Evolutionary conservation across 1,139 yeast genomes (phyloP), one percentile per base, ranked within the genome.

Genomic region (Magnusiomyces tetraspermus): DNA sequence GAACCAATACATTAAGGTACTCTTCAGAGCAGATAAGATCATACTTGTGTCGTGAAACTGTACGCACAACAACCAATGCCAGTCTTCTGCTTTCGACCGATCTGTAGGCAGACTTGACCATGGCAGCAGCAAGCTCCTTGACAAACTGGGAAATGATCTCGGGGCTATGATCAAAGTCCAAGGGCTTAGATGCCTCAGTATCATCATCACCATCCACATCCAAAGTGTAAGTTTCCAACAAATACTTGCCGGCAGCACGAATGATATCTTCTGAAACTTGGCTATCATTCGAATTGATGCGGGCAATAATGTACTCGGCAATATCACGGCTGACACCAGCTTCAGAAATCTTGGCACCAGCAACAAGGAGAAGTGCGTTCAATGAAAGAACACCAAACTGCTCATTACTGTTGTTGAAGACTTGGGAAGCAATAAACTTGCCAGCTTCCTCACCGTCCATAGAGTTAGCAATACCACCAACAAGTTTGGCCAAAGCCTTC

Each of bases 51-150:
- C 94, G 76, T 1, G 90, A 81, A 37, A 85, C 75, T 0, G 96
- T 86, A 65, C 96, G 76, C 26, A 84, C 61, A 2, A 84, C 85
- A 28, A 87, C 89, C 56, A 92, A 73, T 1, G 95, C 73, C 57
- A 90, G 72, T 64, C 97, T 77, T 67, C 95, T 77, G 0, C 95
- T 77, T 61, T 90, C 97, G n/a, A 77, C 68, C 0, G 96, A 84
- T 55, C 73, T 77, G 19, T 85, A 77, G 1, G 62, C 71, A 4
- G 92, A 88, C 48, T 73, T 67, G 26, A 75, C 65, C 61, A 80
- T 75, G 30, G 74, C 67, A 10, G 65, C 63, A 13, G 84, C 75
- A 44, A 90, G 67, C 57, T 80, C 81, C 1, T 64, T 63, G 11
- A 79, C 67, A 52, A 85, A 17, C 11, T 26, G 36, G 11, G 44